Evolutionary conservation across 352 stramenopile species (phyloP), one percentile per base, ranked within the genome.

Genomic region (Phytophthora nicotianae): DNA sequence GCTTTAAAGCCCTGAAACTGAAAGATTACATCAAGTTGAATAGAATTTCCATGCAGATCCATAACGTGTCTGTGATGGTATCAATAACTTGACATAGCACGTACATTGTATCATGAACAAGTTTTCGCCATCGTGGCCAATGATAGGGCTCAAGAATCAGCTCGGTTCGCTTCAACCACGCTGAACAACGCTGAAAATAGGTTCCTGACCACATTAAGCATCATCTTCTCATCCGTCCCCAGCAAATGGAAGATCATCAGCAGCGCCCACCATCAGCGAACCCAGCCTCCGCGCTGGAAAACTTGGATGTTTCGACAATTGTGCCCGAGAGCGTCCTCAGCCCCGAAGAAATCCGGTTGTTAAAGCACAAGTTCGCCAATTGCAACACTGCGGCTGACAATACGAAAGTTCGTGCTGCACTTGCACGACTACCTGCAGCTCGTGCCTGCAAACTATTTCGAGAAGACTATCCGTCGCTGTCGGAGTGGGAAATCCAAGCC

Each of bases 401-500:
- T 23, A 72, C 70, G 45, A 85, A 72, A 55, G 50, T 65, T 3
- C 62, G 47, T 62, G 73, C 65, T 65, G 64, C 33, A 61, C 50
- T 48, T 35, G 72, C 20, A 65, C 68, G 33, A 21, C 50, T 90
- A 8, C 56, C 77, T 7, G 50, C 73, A 16, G 50, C 60, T n/a
- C 65, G 83, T 17, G 81, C 81, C 1, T 76, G 72, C n/a, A 75
- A 79, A 54, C 71, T 90, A 16, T 89, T 89, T 33, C 70, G 75
- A 42, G 79, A 89, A 37, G 79, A 90, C 24, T 88, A 86, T 41
- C 79, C 79, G 8, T 66, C 70, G 17, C 58, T 90, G 0, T 90
- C 81, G 6, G 75, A 89, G 35, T 85, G 74, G 70, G 79, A 90
- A 45, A 72, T 84, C 10, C 73, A 83, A 46, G 68, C 77, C 13